Percentiles rank a stretch among this genome's conserved stretches.
Evolutionary conservation across 768 basidiomycete species (phyloP).

Genomic region (Tylopilus cervinicoccineus): DNA sequence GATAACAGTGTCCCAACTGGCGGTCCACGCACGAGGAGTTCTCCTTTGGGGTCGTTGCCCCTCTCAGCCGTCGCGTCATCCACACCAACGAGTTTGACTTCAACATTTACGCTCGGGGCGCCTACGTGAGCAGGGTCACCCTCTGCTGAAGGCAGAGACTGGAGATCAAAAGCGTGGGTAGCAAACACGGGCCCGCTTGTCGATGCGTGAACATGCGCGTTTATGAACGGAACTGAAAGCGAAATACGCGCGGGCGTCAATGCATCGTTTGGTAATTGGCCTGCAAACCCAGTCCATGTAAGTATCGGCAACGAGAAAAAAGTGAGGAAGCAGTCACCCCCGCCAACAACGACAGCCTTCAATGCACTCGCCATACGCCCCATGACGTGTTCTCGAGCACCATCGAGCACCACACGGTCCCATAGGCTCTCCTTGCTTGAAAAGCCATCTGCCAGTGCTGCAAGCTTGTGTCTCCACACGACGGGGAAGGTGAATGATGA

Average conservation of each 20-base stretch:
- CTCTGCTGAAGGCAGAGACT: conserved; percentile 52
- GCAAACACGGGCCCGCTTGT: conserved; percentile 78
- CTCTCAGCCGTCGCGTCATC: conserved; percentile 61
- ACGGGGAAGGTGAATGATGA: conserved; percentile 54
- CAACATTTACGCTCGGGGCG: conserved; percentile 81
- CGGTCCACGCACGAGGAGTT: conserved; percentile 66
- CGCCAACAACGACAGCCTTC: conserved; percentile 67
- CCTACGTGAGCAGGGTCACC: conserved; percentile 51
- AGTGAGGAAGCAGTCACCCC: conserved; percentile 44
- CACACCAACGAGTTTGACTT: conserved; percentile 71
- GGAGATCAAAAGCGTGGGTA: conserved; percentile 81
- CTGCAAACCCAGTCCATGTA: conserved; percentile 30
- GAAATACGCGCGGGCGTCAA: conserved; percentile 67
- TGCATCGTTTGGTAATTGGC: conserved; percentile 42
- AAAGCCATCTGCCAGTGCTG: conserved; percentile 67
- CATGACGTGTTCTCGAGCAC: conserved; percentile 55
- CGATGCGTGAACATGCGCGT: conserved; percentile 54
- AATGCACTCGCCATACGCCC: conserved; percentile 60
- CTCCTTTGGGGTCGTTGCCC: conserved; percentile 63
- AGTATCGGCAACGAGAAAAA: neutral
- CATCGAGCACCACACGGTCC: conserved; percentile 75
- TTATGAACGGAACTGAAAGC: conserved; percentile 73
- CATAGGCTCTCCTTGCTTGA: conserved; percentile 77
- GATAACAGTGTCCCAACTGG: conserved; percentile 54
- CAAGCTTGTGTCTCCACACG: conserved; percentile 76